phyloP scores from a whole-genome alignment of 176 grass and related monocot species.

The sorghum (Sorghum bicolor) region Sorghum_bicolor_NCBIv3 NC_012879.2:4343001-4343500 shows the following conservation, averaged over 20 bases:
- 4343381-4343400: conserved; percentile 4
- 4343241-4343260: conserved; percentile 1
- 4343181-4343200: neutral
- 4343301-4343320: neutral
- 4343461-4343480: neutral
- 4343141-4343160: neutral
- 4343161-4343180: conserved; percentile 15
- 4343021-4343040: neutral
- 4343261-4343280: neutral
- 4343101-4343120: neutral
- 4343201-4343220: neutral
- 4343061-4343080: neutral
- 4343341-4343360: conserved; percentile 6
- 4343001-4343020: conserved; percentile 10
- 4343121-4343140: neutral
- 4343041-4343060: neutral
- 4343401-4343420: neutral
- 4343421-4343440: conserved; percentile 1
- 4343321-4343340: neutral
- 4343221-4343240: neutral
- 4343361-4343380: conserved; percentile 5
- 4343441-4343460: neutral
- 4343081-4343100: neutral
- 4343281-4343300: conserved; percentile 3
- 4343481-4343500: conserved; percentile 4